Percentiles rank a stretch among this genome's conserved stretches.
Evolutionary conservation across 139 green algal species (phyloP).

Genomic region (Picochlorum sp.): DNA sequence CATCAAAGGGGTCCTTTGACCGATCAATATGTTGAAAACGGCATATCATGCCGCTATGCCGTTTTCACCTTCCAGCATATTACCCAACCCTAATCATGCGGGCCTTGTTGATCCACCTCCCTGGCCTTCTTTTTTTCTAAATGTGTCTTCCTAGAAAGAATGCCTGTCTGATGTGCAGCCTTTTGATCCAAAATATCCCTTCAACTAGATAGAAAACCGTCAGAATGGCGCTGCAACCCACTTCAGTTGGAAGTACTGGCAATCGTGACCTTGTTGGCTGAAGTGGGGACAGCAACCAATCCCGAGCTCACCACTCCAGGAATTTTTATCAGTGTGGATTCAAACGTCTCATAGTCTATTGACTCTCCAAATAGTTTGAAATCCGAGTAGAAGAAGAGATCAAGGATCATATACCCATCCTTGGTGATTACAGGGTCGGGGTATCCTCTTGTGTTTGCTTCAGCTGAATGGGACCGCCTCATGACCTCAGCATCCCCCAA

Average conservation of each 20-base stretch:
- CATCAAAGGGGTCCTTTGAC: too few relatives aligned
- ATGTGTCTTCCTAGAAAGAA: too few relatives aligned
- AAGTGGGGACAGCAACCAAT: slow-evolving; percentile 29
- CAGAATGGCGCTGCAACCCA: too few relatives aligned
- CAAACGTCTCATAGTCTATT: slow-evolving; percentile 34
- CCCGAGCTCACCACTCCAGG: slow-evolving; percentile 45
- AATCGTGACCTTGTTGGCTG: background rate
- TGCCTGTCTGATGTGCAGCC: too few relatives aligned
- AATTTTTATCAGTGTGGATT: slow-evolving; percentile 37
- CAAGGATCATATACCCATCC: slow-evolving; percentile 31
- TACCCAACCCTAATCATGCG: too few relatives aligned
- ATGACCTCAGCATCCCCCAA: slow-evolving; percentile 77
- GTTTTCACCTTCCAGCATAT: too few relatives aligned
- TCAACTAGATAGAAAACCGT: too few relatives aligned
- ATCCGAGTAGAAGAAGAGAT: slow-evolving; percentile 40
- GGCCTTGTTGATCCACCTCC: too few relatives aligned
- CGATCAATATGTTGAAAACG: too few relatives aligned
- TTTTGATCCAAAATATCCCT: too few relatives aligned
- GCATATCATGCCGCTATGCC: too few relatives aligned
- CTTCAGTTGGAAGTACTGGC: background rate
- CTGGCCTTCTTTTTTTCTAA: too few relatives aligned
- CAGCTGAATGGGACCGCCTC: slow-evolving; percentile 21
- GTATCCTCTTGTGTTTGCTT: slow-evolving; percentile 25
- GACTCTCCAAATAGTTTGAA: slow-evolving; percentile 56
- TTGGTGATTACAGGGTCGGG: slow-evolving; percentile 23